Conservation (phyloP, 75 land plant species). For the Isoetes taiwanensis region DNA sequence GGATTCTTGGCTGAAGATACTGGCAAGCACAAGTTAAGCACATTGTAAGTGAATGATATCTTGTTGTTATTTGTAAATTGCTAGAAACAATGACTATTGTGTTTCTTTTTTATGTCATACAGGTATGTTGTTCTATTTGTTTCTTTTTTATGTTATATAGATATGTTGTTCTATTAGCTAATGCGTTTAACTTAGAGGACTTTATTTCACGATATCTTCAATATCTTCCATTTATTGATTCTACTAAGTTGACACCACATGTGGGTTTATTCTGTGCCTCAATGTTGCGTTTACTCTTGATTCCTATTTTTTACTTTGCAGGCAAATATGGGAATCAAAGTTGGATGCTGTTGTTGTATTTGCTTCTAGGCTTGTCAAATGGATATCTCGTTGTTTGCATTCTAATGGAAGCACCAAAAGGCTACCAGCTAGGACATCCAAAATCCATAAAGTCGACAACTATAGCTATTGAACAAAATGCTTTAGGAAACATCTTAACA, state of each 20-base stretch:
- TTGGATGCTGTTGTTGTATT: constrained; percentile 1
- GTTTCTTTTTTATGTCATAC: no score
- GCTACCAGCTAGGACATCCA: constrained; percentile 3
- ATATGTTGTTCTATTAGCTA: not conserved
- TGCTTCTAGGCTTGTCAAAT: not conserved
- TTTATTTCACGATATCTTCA: not conserved
- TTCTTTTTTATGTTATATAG: no score
- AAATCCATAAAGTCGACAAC: no score
- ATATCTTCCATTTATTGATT: not conserved
- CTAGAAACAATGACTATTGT: no score
- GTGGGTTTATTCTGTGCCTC: not conserved
- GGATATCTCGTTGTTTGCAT: not conserved
- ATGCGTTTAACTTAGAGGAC: not conserved
- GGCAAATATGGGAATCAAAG: constrained; percentile 4
- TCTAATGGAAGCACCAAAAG: not conserved
- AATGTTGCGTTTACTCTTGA: not conserved
- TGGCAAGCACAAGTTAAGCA: not conserved
- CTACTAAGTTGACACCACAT: not conserved
- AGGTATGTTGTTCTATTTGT: no score
- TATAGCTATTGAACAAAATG: no score
- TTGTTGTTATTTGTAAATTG: no score
- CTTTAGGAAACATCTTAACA: no score
- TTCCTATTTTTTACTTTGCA: not conserved
- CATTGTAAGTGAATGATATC: no score
- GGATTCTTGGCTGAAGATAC: constrained; percentile 8